These are phyloP conservation scores for Stemphylium lycopersici DNA, from an alignment of 2,329 filamentous ascomycete species.

Conservation along the genomic window DNA sequence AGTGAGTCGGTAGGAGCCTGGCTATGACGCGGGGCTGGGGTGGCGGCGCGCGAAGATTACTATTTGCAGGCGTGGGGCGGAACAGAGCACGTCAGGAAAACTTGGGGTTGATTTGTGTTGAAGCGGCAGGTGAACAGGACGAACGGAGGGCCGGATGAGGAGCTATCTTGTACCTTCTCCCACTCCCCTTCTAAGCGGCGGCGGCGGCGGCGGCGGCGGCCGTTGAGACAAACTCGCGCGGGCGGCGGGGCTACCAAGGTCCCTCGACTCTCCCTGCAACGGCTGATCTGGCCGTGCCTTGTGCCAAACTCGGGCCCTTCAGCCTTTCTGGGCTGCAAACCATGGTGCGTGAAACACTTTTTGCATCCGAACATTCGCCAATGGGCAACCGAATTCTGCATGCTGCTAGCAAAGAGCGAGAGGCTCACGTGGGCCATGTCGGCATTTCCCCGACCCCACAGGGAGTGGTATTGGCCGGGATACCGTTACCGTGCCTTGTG, in stretches of 20 bases:
- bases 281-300: conserved; percentile 2
- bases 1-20: conserved; percentile 11
- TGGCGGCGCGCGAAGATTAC: conserved; percentile 19
- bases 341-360: conserved; percentile 27
- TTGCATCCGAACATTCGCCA: conserved; percentile 18
- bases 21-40: conserved; percentile 24
- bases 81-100: background rate
- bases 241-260: conserved; percentile 13
- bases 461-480: background rate
- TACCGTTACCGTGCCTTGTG: conserved; percentile 3
- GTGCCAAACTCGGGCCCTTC: conserved; percentile 5
- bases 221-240: conserved; percentile 11
- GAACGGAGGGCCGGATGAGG: background rate
- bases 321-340: conserved; percentile 17
- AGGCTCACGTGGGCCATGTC: conserved; percentile 25
- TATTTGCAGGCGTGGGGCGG: conserved; percentile 1
- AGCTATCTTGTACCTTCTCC: conserved; percentile 10
- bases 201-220: conserved; percentile 3
- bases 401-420: conserved; percentile 1
- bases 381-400: conserved; percentile 1
- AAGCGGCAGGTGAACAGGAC: background rate
- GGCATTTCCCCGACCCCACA: conserved; percentile 22
- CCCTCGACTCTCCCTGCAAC: conserved; percentile 1
- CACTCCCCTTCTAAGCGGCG: background rate
- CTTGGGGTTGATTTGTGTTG: background rate